Base-by-base conservation (phyloP, 1,284 basidiomycete genomes). In the Volvariella volvacea region DNA sequence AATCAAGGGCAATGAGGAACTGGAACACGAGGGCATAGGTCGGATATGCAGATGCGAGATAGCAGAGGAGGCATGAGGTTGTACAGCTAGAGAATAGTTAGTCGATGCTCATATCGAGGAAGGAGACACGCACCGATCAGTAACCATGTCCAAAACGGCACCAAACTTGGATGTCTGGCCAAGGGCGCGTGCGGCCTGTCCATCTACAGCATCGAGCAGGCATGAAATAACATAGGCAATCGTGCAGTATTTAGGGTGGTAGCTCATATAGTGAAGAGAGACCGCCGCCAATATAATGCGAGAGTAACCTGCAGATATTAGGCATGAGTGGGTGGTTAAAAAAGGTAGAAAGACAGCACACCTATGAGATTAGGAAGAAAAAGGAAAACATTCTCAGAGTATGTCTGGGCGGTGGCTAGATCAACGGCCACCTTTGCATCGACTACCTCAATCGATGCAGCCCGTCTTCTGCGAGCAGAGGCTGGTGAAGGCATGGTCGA, bases 101-200 rank as follows among this genome's bases (percentile, higher is more conserved):
- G 44, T 34, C 21, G 15, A 34, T 21, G 42, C 9, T 22, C 4
- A 21, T 20, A 32, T 28, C 22, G 44, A 37, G 21, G n/a, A 16
- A 37, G 36, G 37, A 19, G 28, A 32, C 45, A 66, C 74, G 53
- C 51, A 95, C 90, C 95, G 76, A 65, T 99, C 95, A n/a, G 96
- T 99, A 44, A 99, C 95, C 96, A 99, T 99, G 66, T 99, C 96
- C 55, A 99, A 70, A 32, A 99, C 95, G 3, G 93, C 94, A 32
- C 96, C 96, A 64, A 99, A 98, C 67, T 95, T 95, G 48, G 89
- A 92, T 15, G 90, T 83, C 66, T 99, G 95, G 4, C 83, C 83
- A 28, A 97, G 68, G 2, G 80, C 79, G 46, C 96, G 77, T n/a
- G 96, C 96, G 3, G 89, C 94, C 61, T 88, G 83, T 2, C 96